Conservation (phyloP, 306 rosid species). For the Urtica urens region DNA sequence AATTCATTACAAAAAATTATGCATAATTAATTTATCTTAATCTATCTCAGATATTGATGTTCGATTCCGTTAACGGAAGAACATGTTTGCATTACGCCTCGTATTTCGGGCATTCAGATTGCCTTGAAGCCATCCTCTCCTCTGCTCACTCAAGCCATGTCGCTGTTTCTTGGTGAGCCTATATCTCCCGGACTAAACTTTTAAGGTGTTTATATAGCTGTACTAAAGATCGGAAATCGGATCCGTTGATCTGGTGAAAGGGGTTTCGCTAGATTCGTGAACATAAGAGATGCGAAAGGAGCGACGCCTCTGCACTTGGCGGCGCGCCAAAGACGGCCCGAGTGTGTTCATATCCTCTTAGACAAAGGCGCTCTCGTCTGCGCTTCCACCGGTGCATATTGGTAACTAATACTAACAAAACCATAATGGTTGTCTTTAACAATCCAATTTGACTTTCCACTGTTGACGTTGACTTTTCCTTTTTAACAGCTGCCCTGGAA, state of each 20-base stretch:
- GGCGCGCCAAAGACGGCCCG: conserved; percentile 71
- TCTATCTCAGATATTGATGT: conserved; percentile 65
- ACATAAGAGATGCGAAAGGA: conserved; percentile 80
- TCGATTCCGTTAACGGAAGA: conserved; percentile 74
- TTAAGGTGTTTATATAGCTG: not conserved
- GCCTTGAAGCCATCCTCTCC: conserved; percentile 68
- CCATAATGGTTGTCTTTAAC: not conserved
- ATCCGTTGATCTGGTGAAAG: conserved; percentile 28
- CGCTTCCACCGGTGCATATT: conserved; percentile 81
- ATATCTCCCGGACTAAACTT: conserved; percentile 14
- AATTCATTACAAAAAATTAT: not conserved
- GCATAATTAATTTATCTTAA: not conserved
- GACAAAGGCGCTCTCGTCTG: conserved; percentile 81
- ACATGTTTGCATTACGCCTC: conserved; percentile 94
- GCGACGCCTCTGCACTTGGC: conserved; percentile 96
- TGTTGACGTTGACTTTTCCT: conserved; percentile 3
- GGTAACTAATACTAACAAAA: conserved; percentile 30
- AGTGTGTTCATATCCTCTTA: conserved; percentile 67
- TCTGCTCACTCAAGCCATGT: conserved; percentile 80
- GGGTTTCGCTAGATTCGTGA: conserved; percentile 93
- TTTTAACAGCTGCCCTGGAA: conserved; percentile 64
- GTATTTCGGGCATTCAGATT: conserved; percentile 78
- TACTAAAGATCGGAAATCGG: not conserved
- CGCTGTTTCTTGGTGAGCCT: conserved; percentile 77
- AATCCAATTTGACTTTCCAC: not conserved